Evolutionary conservation across 257 asterid species (phyloP).

Genomic region (Avicennia marina): DNA sequence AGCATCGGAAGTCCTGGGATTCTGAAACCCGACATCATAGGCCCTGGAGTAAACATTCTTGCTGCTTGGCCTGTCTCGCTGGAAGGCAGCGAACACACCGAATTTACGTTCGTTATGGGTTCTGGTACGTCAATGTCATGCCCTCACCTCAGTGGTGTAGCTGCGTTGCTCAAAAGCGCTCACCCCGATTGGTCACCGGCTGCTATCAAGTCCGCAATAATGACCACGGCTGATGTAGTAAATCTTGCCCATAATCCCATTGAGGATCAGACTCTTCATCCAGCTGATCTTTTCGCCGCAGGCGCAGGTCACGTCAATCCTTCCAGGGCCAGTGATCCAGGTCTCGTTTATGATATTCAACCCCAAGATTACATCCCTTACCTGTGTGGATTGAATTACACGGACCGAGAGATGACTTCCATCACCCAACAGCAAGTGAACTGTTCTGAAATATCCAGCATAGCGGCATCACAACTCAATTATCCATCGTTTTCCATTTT

Average conservation of each 20-base stretch:
- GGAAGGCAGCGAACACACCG: not conserved
- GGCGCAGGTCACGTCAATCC: conserved; percentile 31
- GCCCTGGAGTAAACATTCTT: conserved; percentile 27
- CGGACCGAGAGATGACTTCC: conserved; percentile 10
- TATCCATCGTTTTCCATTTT: conserved; percentile 7
- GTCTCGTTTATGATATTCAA: conserved; percentile 17
- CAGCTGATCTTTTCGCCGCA: conserved; percentile 21
- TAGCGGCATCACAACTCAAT: conserved; percentile 8
- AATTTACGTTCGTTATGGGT: not conserved
- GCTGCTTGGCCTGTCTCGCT: conserved; percentile 20
- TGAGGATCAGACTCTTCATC: conserved; percentile 13
- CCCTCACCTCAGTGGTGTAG: conserved; percentile 31
- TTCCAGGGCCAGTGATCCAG: conserved; percentile 16
- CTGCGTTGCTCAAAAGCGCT: conserved; percentile 23
- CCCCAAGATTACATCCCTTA: conserved; percentile 20
- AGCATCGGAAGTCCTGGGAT: too few species aligned
- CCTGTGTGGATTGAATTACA: conserved; percentile 22
- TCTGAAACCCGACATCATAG: conserved; percentile 17
- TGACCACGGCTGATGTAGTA: conserved; percentile 22
- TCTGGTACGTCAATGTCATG: conserved; percentile 27
- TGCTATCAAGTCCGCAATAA: conserved; percentile 28
- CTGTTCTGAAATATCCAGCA: conserved; percentile 1
- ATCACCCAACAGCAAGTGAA: conserved; percentile 13
- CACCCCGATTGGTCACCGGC: conserved; percentile 35
- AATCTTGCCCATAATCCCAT: conserved; percentile 15